Evolutionary conservation across 805 yeast species (phyloP).

Genomic region (Metschnikowia matae): DNA sequence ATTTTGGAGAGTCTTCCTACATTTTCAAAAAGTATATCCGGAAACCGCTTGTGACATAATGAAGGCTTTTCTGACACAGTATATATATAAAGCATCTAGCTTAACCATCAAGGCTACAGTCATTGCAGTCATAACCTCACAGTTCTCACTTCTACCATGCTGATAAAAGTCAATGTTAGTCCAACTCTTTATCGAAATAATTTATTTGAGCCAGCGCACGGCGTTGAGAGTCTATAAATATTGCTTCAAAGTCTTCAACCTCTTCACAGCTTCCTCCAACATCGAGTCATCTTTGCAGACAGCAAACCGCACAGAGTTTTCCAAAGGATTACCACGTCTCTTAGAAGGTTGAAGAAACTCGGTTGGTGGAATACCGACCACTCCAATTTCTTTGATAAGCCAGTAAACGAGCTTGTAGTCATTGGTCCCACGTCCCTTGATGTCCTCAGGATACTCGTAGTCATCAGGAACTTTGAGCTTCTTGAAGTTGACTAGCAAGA

Average conservation of each 20-base stretch:
- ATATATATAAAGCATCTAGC: background rate
- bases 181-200: background rate
- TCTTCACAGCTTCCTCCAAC: constrained; percentile 74
- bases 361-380: constrained; percentile 96
- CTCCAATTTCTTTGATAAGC: constrained; percentile 89
- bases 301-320: constrained; percentile 86
- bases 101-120: background rate
- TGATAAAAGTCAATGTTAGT: background rate
- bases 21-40: constrained; percentile 37
- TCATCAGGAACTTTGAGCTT: constrained; percentile 75
- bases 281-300: constrained; percentile 89
- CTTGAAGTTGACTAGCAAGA: constrained; percentile 80
- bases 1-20: constrained; percentile 72
- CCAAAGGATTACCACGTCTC: constrained; percentile 61
- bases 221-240: constrained; percentile 32
- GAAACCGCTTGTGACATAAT: background rate
- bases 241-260: constrained; percentile 65
- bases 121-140: background rate
- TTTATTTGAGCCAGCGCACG: background rate
- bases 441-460: constrained; percentile 67
- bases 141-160: background rate
- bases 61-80: background rate
- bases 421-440: constrained; percentile 58
- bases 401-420: constrained; percentile 91
- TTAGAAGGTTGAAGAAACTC: constrained; percentile 76